Conservation (phyloP, 2,329 filamentous ascomycete species). For the Leptosphaerulina australis region DNA sequence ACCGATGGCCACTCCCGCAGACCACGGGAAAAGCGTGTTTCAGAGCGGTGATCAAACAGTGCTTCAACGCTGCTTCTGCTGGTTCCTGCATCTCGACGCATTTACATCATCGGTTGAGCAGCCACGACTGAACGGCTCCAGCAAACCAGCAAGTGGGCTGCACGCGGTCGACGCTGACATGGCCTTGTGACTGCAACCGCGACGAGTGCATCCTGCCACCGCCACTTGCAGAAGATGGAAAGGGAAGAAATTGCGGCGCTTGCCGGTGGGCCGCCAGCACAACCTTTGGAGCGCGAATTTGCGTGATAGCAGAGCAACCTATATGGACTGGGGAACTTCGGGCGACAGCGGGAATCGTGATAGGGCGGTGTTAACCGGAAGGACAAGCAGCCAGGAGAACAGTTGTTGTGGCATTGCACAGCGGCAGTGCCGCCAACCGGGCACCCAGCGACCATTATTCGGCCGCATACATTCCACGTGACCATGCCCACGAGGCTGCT, state of each 20-base stretch:
- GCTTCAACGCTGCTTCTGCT: constrained; percentile 41
- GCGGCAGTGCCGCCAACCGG: constrained; percentile 2
- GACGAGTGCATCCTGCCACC: constrained; percentile 5
- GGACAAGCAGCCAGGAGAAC: background rate
- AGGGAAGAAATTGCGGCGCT: constrained; percentile 10
- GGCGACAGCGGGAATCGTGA: constrained; percentile 12
- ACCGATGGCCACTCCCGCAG: constrained; percentile 27
- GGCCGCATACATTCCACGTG: constrained; percentile 3
- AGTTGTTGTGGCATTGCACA: constrained; percentile 12
- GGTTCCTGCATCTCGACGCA: constrained; percentile 46
- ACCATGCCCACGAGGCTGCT: constrained; percentile 6
- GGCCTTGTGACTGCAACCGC: constrained; percentile 19
- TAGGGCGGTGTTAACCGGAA: constrained; percentile 5
- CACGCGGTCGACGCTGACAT: constrained; percentile 21
- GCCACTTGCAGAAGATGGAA: constrained; percentile 13
- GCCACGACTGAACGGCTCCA: constrained; percentile 32
- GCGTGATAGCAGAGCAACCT: constrained; percentile 21
- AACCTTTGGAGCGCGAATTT: constrained; percentile 11
- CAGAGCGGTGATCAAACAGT: constrained; percentile 48
- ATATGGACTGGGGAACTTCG: constrained; percentile 18
- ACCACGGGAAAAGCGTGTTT: constrained; percentile 37
- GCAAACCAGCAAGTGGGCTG: constrained; percentile 26
- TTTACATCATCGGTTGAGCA: constrained; percentile 30
- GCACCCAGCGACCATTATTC: background rate
- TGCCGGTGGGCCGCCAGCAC: constrained; percentile 12